phyloP scores from a whole-genome alignment of 768 basidiomycete genomes.

The Mycena belliarum region DNA sequence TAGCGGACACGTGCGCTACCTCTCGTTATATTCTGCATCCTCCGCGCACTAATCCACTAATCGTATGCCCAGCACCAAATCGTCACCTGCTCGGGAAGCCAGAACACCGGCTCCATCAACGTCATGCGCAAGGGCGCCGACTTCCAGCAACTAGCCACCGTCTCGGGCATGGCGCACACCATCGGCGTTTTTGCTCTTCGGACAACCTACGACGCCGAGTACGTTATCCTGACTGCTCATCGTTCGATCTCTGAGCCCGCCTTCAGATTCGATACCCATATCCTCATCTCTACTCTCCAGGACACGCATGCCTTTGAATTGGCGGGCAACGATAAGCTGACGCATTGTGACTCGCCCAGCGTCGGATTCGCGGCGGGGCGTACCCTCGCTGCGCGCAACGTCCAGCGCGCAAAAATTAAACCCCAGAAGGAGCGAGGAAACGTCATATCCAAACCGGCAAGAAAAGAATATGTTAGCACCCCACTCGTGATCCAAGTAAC shows the following conservation, averaged over 20 bases:
- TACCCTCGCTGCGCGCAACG: slow-evolving; percentile 67
- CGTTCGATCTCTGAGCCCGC: slow-evolving; percentile 1
- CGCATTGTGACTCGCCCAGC: slow-evolving; percentile 34
- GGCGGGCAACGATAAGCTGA: slow-evolving; percentile 44
- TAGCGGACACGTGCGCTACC: slow-evolving; percentile 59
- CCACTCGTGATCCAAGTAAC: slow-evolving; percentile 76
- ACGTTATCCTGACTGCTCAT: slow-evolving; percentile 27
- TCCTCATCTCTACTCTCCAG: slow-evolving; percentile 62
- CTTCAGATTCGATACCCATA: slow-evolving; percentile 51
- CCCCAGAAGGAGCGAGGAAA: background rate
- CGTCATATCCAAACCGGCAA: background rate
- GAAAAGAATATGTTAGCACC: slow-evolving; percentile 43
- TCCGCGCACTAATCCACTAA: background rate
- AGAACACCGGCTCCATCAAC: slow-evolving; percentile 74
- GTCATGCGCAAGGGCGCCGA: slow-evolving; percentile 82
- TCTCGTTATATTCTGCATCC: background rate
- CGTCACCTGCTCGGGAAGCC: slow-evolving; percentile 83
- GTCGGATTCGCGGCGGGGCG: slow-evolving; percentile 47
- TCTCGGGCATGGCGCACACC: slow-evolving; percentile 60
- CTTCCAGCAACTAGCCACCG: slow-evolving; percentile 60
- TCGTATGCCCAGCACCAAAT: slow-evolving; percentile 64
- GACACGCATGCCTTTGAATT: slow-evolving; percentile 58
- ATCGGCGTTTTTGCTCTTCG: slow-evolving; percentile 65
- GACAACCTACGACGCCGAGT: slow-evolving; percentile 48
- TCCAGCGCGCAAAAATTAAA: slow-evolving; percentile 27